Conservation (phyloP, 371 early-diverging fungal species). For the Lichtheimia corymbifera region DNA sequence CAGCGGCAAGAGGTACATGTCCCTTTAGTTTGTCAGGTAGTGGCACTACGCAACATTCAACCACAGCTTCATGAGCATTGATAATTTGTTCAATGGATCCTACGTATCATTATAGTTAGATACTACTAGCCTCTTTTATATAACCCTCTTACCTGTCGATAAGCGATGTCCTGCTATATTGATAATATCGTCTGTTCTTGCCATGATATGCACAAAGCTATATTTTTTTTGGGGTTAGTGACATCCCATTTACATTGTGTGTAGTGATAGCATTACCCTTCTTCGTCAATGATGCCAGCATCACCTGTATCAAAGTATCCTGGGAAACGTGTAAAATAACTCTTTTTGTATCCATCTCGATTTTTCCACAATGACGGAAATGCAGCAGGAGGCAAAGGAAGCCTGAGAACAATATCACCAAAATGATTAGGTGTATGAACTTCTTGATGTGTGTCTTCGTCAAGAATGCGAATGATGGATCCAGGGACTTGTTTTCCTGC, state of each 20-base stretch:
- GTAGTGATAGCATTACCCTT: slow-evolving; percentile 45
- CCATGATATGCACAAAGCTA: slow-evolving; percentile 74
- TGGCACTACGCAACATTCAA: slow-evolving; percentile 79
- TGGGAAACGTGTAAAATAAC: slow-evolving; percentile 78
- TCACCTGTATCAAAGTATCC: slow-evolving; percentile 89
- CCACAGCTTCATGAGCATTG: slow-evolving; percentile 67
- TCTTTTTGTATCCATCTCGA: slow-evolving; percentile 70
- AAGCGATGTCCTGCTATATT: slow-evolving; percentile 75
- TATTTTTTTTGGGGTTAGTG: background rate
- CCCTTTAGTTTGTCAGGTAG: slow-evolving; percentile 70
- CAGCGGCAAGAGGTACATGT: slow-evolving; percentile 65
- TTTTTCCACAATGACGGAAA: slow-evolving; percentile 78
- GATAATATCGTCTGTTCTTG: slow-evolving; percentile 92
- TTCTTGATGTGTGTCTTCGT: slow-evolving; percentile 52
- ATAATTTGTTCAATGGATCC: slow-evolving; percentile 89
- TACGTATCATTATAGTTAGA: background rate
- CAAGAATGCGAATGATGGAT: slow-evolving; percentile 66
- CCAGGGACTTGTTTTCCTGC: slow-evolving; percentile 83
- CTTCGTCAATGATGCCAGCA: slow-evolving; percentile 76
- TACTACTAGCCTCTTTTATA: background rate
- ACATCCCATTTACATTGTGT: background rate
- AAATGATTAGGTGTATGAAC: slow-evolving; percentile 55
- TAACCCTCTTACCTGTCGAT: slow-evolving; percentile 54
- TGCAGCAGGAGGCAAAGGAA: slow-evolving; percentile 81
- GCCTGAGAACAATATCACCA: slow-evolving; percentile 78